phyloP scores from a whole-genome alignment of 164 flowering plant genomes.

The Stephania yunnanensis region DNA sequence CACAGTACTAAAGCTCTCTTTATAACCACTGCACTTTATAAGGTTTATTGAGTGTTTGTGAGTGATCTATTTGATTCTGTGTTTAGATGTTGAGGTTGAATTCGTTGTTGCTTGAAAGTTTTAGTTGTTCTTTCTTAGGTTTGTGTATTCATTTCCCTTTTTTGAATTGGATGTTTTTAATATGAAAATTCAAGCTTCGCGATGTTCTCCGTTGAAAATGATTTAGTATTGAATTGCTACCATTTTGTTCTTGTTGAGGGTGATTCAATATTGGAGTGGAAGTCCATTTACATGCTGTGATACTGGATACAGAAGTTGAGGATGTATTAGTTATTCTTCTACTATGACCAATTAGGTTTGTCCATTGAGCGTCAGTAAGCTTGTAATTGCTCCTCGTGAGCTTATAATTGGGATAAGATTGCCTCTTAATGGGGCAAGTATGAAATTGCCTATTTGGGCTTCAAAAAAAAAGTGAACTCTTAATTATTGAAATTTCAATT shows the following conservation, averaged over 20 bases:
- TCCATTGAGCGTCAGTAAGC: too few relatives aligned
- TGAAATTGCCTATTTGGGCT: too few relatives aligned
- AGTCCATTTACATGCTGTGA: neutral
- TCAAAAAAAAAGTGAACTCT: too few relatives aligned
- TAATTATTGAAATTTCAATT: too few relatives aligned
- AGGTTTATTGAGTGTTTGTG: neutral
- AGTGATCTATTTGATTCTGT: neutral
- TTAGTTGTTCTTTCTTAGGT: neutral
- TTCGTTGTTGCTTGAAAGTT: neutral
- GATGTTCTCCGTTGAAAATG: neutral
- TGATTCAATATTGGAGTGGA: neutral
- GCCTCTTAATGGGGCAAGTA: too few relatives aligned
- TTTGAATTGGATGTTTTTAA: neutral
- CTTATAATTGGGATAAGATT: too few relatives aligned
- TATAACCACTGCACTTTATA: neutral
- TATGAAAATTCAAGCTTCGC: neutral
- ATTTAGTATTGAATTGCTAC: neutral
- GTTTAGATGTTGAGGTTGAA: neutral
- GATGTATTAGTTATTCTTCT: neutral
- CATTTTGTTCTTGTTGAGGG: neutral
- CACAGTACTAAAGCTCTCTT: too few relatives aligned
- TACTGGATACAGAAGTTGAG: neutral
- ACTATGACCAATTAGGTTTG: too few relatives aligned
- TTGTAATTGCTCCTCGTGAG: too few relatives aligned
- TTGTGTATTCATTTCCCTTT: neutral